Conservation (phyloP, 2,329 filamentous ascomycete genomes). For the Furcasterigmium sp. region DNA sequence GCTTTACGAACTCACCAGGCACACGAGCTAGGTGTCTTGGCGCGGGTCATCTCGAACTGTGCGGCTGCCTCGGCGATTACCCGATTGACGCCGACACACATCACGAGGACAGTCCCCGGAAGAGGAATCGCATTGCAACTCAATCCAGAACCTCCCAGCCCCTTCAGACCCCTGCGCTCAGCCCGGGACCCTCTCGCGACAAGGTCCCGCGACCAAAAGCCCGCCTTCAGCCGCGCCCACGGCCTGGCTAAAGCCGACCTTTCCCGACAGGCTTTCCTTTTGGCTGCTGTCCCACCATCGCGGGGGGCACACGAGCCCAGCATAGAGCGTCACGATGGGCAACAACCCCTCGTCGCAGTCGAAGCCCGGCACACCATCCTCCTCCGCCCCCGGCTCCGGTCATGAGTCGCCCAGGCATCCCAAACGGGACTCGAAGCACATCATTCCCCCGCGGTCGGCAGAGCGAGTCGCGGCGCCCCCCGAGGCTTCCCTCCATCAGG, state of each 20-base stretch:
- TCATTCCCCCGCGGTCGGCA: conserved; percentile 49
- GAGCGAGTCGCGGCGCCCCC: conserved; percentile 55
- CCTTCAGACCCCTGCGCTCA: too few relatives aligned
- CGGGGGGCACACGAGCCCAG: conserved; percentile 1
- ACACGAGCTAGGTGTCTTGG: too few relatives aligned
- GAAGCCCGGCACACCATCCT: conserved; percentile 24
- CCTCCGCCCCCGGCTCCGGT: conserved; percentile 14
- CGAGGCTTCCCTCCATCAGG: conserved; percentile 57
- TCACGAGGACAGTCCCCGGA: too few relatives aligned
- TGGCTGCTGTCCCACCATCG: background rate
- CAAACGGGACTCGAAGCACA: conserved; percentile 43
- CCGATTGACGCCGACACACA: too few relatives aligned
- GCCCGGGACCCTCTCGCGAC: too few relatives aligned
- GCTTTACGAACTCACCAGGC: too few relatives aligned
- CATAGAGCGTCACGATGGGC: conserved; percentile 21
- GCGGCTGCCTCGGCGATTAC: too few relatives aligned
- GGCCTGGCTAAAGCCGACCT: background rate
- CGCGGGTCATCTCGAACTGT: too few relatives aligned
- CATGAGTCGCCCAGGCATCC: conserved; percentile 15
- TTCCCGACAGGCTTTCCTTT: background rate
- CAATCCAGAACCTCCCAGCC: too few relatives aligned
- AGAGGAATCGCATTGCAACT: too few relatives aligned
- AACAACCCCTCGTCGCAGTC: conserved; percentile 27
- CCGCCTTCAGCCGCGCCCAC: conserved; percentile 12
- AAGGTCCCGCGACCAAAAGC: conserved; percentile 6